Evolutionary conservation across 1,284 basidiomycete genomes (phyloP).

Genomic region (Apiotrichum gracile): DNA sequence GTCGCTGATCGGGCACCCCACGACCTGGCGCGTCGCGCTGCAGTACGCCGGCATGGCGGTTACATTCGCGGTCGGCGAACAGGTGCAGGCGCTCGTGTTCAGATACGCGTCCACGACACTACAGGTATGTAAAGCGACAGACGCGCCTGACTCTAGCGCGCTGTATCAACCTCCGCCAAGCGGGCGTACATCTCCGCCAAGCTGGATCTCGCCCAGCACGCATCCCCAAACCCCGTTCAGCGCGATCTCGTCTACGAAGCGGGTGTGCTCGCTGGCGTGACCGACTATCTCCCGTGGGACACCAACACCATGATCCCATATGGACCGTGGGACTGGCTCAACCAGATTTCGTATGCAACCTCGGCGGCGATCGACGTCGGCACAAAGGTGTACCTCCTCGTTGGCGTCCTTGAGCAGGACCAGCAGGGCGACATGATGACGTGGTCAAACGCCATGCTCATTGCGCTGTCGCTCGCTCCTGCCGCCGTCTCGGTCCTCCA

Average conservation of each 20-base stretch:
- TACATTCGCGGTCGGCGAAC: background rate
- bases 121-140: background rate
- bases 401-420: too few relatives aligned
- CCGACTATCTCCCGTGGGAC: too few relatives aligned
- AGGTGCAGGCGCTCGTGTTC: too few relatives aligned
- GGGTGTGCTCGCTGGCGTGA: slow-evolving; percentile 40
- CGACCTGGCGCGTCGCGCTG: background rate
- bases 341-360: too few relatives aligned
- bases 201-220: slow-evolving; percentile 68
- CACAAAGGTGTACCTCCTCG: slow-evolving; percentile 56
- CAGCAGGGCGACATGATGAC: slow-evolving; percentile 4
- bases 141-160: slow-evolving; percentile 49
- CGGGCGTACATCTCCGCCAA: slow-evolving; percentile 68
- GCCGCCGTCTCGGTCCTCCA: background rate
- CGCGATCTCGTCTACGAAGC: slow-evolving; percentile 74
- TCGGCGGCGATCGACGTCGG: slow-evolving; percentile 47
- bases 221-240: slow-evolving; percentile 61
- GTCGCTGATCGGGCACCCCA: background rate
- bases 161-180: slow-evolving; percentile 65
- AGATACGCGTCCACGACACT: background rate
- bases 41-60: background rate
- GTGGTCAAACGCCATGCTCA: slow-evolving; percentile 50
- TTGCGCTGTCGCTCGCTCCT: slow-evolving; percentile 8
- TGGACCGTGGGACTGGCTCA: too few relatives aligned
- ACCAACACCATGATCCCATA: too few relatives aligned